Base-by-base conservation (phyloP, 2,329 filamentous ascomycete genomes). In the Volutella citrinella region DNA sequence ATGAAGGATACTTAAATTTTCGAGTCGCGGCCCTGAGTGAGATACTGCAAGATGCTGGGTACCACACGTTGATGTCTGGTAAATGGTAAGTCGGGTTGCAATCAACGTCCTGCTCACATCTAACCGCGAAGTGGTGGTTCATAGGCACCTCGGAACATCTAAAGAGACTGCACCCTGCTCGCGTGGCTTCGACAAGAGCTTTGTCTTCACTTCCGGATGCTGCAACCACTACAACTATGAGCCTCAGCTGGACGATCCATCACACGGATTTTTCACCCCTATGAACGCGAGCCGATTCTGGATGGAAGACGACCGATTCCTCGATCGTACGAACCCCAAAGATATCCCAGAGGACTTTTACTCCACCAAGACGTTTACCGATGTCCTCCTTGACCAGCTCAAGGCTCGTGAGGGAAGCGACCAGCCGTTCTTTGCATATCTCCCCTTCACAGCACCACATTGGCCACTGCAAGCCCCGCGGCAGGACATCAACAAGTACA, bases 181-280 rank as follows among this genome's bases (percentile, higher is more conserved):
- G 2, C 37, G 45, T 27, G 66, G 67, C 8, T 70, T 70, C 33
- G 60, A 67, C 30, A 57, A 60, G 19, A 59, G 54, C 25, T 68
- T 67, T 37, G 59, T 60, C 10, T 65, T 67, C 36, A 51, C 69
- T 7, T 60, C 66, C 5, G 65, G 63, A 5, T 64, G 60, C 36
- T 56, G 55, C 14, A 78, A 78, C 37, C 73, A 78, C 46, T 76
- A 74, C 42, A 72, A 65, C 20, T 76, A 67, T 40, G 72, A 75
- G 48, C 74, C 69, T 17, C 51, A 55, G 21, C 34, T 51, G 8
- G 45, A 54, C 11, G 39, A 51, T 11, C 30, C 32, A 25, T 31
- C 27, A 3, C 30, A 34, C 11, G 34, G 31, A 1, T 28, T 41
- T 10, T 31, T 36, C 19, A 26, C 30, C 1, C 25, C 34, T 2